Percentiles rank a stretch among this genome's conserved stretches.
These are phyloP conservation scores for Lonicera japonica DNA, from an alignment of 129 eudicot genomes.

Conservation along the genomic window DNA sequence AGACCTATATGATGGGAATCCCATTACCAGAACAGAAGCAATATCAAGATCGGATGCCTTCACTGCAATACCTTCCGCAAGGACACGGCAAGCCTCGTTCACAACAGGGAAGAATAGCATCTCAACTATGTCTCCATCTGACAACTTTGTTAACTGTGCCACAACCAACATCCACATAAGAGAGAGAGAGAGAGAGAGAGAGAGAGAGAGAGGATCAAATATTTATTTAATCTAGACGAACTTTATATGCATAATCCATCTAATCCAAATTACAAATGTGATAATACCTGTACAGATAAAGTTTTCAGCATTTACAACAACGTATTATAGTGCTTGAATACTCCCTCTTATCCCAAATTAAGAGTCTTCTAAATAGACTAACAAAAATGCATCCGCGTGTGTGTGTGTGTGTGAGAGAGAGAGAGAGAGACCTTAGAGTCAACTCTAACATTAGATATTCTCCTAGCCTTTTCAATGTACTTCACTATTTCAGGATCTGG, in stretches of 20 bases:
- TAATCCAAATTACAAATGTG: too few relatives aligned
- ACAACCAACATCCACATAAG: too few relatives aligned
- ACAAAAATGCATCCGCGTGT: background rate
- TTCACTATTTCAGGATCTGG: constrained; percentile 25
- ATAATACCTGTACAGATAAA: background rate
- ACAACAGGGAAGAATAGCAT: constrained; percentile 42
- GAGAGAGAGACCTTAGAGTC: constrained; percentile 24
- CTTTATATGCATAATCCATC: background rate
- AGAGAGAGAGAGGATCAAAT: background rate
- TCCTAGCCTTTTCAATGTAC: constrained; percentile 20
- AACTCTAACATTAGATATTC: constrained; percentile 5
- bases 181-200: background rate
- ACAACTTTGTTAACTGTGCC: constrained; percentile 23
- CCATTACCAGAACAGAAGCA: constrained; percentile 49
- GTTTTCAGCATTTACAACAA: background rate
- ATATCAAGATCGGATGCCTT: constrained; percentile 48
- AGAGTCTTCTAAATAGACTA: background rate
- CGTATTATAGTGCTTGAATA: background rate
- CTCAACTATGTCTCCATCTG: constrained; percentile 35
- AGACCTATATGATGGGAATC: constrained; percentile 50
- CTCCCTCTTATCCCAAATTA: too few relatives aligned
- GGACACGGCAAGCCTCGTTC: constrained; percentile 42
- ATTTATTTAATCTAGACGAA: background rate
- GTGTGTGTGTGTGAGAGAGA: background rate
- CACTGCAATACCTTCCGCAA: constrained; percentile 29